Base-by-base conservation (phyloP, 306 rosid genomes). In the Notholithocarpus densiflorus region DNA sequence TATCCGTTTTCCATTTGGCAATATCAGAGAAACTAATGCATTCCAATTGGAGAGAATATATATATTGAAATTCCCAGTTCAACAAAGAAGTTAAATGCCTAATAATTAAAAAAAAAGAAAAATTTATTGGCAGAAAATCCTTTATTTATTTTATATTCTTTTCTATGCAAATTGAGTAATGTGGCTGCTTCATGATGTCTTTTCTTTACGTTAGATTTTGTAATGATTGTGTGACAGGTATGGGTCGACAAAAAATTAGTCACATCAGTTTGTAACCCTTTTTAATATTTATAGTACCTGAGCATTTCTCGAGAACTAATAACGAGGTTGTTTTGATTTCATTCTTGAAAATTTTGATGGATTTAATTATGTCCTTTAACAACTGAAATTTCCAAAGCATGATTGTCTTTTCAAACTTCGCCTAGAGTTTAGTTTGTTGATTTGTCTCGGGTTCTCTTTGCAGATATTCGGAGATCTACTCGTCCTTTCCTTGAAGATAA, bases 401-500 rank as follows among this genome's bases (percentile, higher is more conserved):
- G 17, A 20, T 77, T 52, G 72, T 31, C 24, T 77, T 74, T 37
- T 70, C 74, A 45, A 17, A 71, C 34, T 40, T 56, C 73, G 54
- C 54, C 26, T 0, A 2, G 11, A 32, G 34, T 5, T n/a, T 32
- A 37, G 60, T 66, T 66, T 79, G 5, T 31, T 65, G 60, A 55
- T 23, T n/a, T 57, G 55, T 68, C 77, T 76, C 21, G 37, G 74
- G 62, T 66, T 83, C 75, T 83, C 15, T 82, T 66, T 77, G 84
- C 87, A 95, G 98, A 95, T 59, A 89, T 95, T 73, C 88, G 98
- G 79, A 90, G 96, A 85, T 95, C 98, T 14, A 91, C 65, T 64
- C 97, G 98, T 74, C 95, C 97, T 5, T 95, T 92, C 82, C 92
- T 89, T 27, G 98, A 91, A 81, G 97, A 95, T 73, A 92, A 85